Evolutionary conservation across 768 basidiomycete genomes (phyloP).

Genomic region (Trametes gibbosa): DNA sequence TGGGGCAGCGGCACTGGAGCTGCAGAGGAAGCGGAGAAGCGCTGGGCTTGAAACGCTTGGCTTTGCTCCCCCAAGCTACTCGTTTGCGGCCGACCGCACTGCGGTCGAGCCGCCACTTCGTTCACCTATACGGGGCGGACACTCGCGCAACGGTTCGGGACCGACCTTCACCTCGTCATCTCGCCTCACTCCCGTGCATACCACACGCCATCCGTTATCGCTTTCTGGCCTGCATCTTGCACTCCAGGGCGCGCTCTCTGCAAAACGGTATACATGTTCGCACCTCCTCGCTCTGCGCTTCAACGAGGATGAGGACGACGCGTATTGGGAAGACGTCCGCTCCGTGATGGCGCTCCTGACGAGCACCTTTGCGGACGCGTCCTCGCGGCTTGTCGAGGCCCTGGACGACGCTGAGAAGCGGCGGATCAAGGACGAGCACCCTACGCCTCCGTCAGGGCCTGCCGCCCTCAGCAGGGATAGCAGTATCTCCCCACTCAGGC

Average conservation of each 20-base stretch:
- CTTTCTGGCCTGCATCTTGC: constrained; percentile 58
- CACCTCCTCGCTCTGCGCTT: constrained; percentile 81
- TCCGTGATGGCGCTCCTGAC: constrained; percentile 71
- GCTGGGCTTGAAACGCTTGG: constrained; percentile 52
- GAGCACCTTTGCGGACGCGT: constrained; percentile 62
- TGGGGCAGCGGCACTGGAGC: constrained; percentile 57
- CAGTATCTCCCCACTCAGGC: constrained; percentile 8
- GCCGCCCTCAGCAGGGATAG: constrained; percentile 5
- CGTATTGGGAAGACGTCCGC: constrained; percentile 84
- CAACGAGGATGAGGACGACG: constrained; percentile 59
- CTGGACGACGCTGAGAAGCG: constrained; percentile 58
- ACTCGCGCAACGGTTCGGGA: constrained; percentile 8
- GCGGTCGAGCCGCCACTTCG: constrained; percentile 8
- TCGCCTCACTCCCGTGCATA: constrained; percentile 60
- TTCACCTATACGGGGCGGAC: constrained; percentile 7
- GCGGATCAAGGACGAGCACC: constrained; percentile 49
- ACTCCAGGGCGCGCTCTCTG: constrained; percentile 63
- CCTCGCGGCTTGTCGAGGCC: constrained; percentile 58
- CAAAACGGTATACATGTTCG: constrained; percentile 75
- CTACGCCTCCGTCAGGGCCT: constrained; percentile 32
- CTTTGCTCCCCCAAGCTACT: constrained; percentile 29
- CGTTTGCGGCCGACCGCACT: constrained; percentile 9
- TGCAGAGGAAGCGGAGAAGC: constrained; percentile 52
- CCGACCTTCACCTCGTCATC: constrained; percentile 39
- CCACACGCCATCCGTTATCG: constrained; percentile 63